Percentiles rank a stretch among this genome's conserved stretches.
Evolutionary conservation across 2,329 filamentous ascomycete species (phyloP).

Genomic region (Aurifilum marmelostoma): DNA sequence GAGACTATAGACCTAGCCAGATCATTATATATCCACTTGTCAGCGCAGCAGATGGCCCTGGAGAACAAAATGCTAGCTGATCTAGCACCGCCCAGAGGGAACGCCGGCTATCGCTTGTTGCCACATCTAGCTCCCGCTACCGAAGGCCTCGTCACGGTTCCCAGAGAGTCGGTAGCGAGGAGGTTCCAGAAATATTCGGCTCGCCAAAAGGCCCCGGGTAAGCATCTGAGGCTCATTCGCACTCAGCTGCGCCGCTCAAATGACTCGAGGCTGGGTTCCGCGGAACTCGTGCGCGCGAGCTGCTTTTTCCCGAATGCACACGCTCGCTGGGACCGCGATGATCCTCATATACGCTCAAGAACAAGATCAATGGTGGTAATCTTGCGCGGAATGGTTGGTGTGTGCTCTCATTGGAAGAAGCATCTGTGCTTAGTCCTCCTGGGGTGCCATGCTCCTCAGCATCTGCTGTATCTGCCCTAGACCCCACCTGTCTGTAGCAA

Average conservation of each 20-base stretch:
- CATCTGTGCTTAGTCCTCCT: not conserved
- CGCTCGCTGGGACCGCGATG: not conserved
- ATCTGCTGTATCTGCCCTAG: not conserved
- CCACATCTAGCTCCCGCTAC: not conserved
- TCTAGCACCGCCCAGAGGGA: not conserved
- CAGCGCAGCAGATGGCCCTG: not conserved
- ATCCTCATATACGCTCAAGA: not conserved
- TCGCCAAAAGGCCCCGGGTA: not conserved
- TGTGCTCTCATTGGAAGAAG: not conserved
- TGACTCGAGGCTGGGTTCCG: not conserved
- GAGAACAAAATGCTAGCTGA: not conserved
- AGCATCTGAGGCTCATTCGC: not conserved
- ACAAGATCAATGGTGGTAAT: not conserved
- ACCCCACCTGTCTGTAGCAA: not conserved
- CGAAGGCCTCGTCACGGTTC: not conserved
- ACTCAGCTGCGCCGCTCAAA: not conserved
- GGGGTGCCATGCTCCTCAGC: not conserved
- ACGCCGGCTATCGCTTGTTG: not conserved
- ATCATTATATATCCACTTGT: not conserved
- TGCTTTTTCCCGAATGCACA: not conserved
- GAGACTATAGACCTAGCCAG: not conserved
- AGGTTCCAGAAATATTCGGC: not conserved
- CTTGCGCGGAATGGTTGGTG: not conserved
- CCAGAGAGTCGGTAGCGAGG: constrained; percentile 7
- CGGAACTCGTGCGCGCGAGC: not conserved